Evolutionary conservation across 306 rosid species (phyloP).

Genomic region (Vicia faba): DNA sequence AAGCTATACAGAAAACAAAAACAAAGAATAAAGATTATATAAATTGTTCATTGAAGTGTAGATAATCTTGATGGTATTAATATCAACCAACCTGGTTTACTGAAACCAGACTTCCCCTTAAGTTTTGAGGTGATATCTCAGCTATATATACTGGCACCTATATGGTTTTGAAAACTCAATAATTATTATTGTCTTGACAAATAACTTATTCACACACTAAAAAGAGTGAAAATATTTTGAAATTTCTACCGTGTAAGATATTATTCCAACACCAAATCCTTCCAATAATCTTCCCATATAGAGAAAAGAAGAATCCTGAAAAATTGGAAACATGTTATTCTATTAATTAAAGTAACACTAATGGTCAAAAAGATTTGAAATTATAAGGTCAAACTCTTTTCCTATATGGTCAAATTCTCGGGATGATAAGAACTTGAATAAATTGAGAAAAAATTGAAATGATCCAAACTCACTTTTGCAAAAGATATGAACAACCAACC

Average conservation of each 20-base stretch:
- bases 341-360: background rate
- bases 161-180: conserved; percentile 32
- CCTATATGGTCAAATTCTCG: background rate
- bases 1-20: conserved; percentile 54
- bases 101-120: conserved; percentile 80
- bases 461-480: conserved; percentile 68
- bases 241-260: conserved; percentile 74
- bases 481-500: conserved; percentile 92
- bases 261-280: conserved; percentile 97
- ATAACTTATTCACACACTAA: conserved; percentile 34
- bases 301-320: conserved; percentile 89
- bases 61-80: conserved; percentile 23
- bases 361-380: background rate
- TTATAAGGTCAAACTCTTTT: background rate
- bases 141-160: conserved; percentile 95
- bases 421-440: background rate
- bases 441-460: conserved; percentile 13
- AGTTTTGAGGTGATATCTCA: conserved; percentile 91
- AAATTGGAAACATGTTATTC: conserved; percentile 12
- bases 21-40: conserved; percentile 21
- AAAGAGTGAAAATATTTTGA: conserved; percentile 6
- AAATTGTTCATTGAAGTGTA: background rate
- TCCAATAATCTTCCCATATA: conserved; percentile 97
- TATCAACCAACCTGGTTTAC: conserved; percentile 78
- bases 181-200: conserved; percentile 30